Evolutionary conservation across 176 grass and related monocot genomes (phyloP).

Genomic region (Poa annua): DNA sequence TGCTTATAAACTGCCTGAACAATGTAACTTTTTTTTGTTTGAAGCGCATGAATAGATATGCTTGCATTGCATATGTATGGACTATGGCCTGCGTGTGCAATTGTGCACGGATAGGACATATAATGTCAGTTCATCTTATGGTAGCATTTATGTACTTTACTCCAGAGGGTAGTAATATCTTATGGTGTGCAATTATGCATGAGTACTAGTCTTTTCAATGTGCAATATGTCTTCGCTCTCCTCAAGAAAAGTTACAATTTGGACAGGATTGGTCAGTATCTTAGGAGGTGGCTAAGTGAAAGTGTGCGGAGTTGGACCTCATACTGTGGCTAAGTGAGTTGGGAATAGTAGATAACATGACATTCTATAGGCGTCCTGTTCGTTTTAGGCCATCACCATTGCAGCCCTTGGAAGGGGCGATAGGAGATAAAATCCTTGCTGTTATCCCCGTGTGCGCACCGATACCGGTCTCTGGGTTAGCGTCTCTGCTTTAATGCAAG

Average conservation of each 20-base stretch:
- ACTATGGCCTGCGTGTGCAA: background rate
- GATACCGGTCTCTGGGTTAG: background rate
- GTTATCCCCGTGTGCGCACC: background rate
- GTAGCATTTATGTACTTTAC: background rate
- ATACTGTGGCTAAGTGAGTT: constrained; percentile 3
- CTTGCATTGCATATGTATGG: constrained; percentile 5
- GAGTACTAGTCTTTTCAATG: background rate
- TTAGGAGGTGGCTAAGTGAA: background rate
- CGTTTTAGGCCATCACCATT: too few species aligned
- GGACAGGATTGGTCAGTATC: background rate
- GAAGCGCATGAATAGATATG: background rate
- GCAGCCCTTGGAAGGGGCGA: background rate
- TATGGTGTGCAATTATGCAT: too few species aligned
- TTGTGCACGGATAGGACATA: background rate
- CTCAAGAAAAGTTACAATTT: constrained; percentile 7
- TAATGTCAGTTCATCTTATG: background rate
- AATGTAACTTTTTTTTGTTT: background rate
- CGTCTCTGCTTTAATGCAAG: background rate
- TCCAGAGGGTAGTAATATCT: too few species aligned
- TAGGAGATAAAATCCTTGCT: background rate
- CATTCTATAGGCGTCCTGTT: constrained; percentile 8
- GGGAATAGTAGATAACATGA: background rate
- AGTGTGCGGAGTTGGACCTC: background rate
- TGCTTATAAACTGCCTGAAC: background rate
- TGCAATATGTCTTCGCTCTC: background rate